These are phyloP conservation scores for Phialocephala sp. DNA, from an alignment of 2,329 filamentous ascomycete species.

Conservation along the genomic window DNA sequence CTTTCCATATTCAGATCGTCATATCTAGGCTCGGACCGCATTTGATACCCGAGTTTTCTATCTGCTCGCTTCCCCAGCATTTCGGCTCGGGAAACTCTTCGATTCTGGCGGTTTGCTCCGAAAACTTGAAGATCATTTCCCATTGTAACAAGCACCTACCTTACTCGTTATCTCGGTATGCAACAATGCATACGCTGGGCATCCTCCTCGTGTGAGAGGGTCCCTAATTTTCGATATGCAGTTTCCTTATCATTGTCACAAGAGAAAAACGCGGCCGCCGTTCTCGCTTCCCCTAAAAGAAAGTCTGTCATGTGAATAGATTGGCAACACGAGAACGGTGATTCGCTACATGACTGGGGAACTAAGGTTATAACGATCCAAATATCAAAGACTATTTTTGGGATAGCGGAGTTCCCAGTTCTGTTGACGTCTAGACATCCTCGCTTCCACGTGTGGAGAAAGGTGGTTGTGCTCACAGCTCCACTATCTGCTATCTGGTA, in stretches of 20 bases:
- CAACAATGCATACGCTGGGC: no score
- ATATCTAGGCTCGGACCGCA: background rate
- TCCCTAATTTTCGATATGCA: no score
- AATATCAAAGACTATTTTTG: no score
- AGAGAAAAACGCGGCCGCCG: no score
- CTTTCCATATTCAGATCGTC: background rate
- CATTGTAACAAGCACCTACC: background rate
- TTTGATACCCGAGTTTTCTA: background rate
- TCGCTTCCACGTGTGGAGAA: background rate
- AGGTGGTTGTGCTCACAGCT: background rate
- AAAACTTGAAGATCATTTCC: background rate
- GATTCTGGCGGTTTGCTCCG: background rate
- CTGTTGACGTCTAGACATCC: background rate
- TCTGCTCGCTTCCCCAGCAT: background rate
- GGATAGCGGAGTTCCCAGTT: background rate
- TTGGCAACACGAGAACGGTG: no score
- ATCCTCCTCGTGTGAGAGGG: no score
- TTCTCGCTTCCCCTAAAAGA: no score
- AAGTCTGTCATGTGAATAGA: no score
- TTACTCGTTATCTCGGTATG: no score
- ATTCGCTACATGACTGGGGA: background rate
- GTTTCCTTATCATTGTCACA: no score
- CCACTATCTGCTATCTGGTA: background rate
- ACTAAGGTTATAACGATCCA: background rate
- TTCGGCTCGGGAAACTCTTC: background rate